phyloP scores from a whole-genome alignment of 2,329 filamentous ascomycete genomes.

The Pyricularia grisea region DNA sequence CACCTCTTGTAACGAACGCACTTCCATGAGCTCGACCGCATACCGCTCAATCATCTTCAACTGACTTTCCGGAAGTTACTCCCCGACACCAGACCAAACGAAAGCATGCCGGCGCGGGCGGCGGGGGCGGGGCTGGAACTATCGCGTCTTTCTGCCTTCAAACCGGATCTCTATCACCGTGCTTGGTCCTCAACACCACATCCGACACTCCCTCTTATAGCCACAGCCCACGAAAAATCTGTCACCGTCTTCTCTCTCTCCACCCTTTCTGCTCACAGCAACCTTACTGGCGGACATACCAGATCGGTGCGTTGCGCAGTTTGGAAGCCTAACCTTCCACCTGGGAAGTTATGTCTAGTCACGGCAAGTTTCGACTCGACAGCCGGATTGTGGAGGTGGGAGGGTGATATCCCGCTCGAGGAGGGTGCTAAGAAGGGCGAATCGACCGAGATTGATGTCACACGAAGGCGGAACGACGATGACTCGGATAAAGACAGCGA shows the following conservation, averaged over 20 bases:
- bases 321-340: constrained; percentile 69
- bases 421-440: constrained; percentile 8
- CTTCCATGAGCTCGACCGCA: not conserved
- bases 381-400: constrained; percentile 72
- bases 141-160: constrained; percentile 33
- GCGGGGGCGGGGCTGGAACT: not conserved
- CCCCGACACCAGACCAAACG: not conserved
- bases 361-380: constrained; percentile 92
- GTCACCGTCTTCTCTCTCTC: constrained; percentile 84
- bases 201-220: constrained; percentile 76
- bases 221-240: constrained; percentile 78
- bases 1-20: not conserved
- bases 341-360: constrained; percentile 65
- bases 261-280: constrained; percentile 69
- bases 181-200: constrained; percentile 84
- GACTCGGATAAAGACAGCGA: constrained; percentile 15
- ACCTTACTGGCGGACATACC: constrained; percentile 79
- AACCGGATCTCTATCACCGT: constrained; percentile 54
- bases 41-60: not conserved
- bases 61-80: not conserved
- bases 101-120: not conserved
- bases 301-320: constrained; percentile 77
- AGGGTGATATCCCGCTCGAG: constrained; percentile 29
- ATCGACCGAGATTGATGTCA: constrained; percentile 10
- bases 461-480: constrained; percentile 10